A percentile compares a stretch with the other conserved stretches of the same genome.
phyloP scores from a whole-genome alignment of 306 rosid species.

The Quercus engelmannii region DNA sequence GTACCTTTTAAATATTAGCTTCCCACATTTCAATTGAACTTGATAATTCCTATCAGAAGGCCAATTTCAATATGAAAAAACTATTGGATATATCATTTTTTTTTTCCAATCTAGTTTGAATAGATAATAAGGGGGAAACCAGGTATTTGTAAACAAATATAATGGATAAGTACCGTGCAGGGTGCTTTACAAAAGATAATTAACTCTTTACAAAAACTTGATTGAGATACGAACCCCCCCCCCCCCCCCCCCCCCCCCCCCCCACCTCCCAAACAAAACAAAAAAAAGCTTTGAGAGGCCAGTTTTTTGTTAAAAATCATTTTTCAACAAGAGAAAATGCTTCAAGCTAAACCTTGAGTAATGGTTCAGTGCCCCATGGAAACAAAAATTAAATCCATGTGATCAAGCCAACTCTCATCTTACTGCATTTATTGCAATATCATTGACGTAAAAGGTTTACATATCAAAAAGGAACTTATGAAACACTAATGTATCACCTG shows the following conservation, averaged over 20 bases:
- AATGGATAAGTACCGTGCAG: background rate
- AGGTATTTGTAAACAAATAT: background rate
- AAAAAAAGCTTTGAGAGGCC: no score
- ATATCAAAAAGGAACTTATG: constrained; percentile 4
- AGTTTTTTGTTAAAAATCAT: no score
- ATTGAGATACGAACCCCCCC: background rate
- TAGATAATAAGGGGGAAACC: background rate
- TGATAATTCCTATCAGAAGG: background rate
- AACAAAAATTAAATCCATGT: background rate
- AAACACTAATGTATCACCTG: constrained; percentile 46
- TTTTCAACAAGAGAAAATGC: background rate
- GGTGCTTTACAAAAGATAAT: no score
- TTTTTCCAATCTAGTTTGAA: background rate
- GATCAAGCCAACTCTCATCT: background rate
- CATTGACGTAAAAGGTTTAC: background rate
- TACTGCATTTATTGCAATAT: constrained; percentile 5
- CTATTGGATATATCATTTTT: background rate
- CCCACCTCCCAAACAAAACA: no score
- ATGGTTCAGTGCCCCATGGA: background rate
- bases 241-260: no score
- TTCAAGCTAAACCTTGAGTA: background rate
- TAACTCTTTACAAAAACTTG: background rate
- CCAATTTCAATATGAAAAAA: background rate
- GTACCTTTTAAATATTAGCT: background rate
- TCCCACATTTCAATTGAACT: background rate